phyloP scores from a whole-genome alignment of 148 eudicot species.

The Rhododendron mucronatum region DNA sequence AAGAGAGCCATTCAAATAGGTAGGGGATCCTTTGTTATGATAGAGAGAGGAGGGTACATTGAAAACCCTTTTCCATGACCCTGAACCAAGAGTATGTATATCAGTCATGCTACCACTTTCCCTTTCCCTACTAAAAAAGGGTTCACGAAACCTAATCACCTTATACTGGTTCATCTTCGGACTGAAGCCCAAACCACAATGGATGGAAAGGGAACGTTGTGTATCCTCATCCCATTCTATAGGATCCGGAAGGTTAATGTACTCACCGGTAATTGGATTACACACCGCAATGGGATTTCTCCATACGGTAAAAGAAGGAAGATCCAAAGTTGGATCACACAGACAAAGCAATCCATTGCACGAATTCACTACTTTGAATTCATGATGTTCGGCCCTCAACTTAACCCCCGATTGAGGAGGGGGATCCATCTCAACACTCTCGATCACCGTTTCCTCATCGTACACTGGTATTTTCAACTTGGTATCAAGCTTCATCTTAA shows the following conservation, averaged over 20 bases:
- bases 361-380: constrained; percentile 4
- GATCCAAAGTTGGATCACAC: background rate
- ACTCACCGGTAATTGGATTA: constrained; percentile 27
- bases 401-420: background rate
- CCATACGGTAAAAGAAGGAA: background rate
- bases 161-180: constrained; percentile 10
- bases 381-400: background rate
- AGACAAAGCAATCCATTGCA: constrained; percentile 20
- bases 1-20: constrained; percentile 3
- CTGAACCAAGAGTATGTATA: constrained; percentile 9
- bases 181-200: constrained; percentile 19
- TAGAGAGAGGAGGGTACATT: background rate
- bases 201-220: background rate
- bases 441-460: background rate
- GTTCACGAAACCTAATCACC: background rate
- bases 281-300: constrained; percentile 14
- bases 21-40: background rate
- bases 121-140: background rate
- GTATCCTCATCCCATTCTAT: background rate
- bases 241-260: background rate
- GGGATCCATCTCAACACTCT: background rate
- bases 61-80: constrained; percentile 6
- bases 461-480: constrained; percentile 12
- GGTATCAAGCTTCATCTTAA: constrained; percentile 4
- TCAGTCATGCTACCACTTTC: background rate